Conservation (phyloP, 2,329 filamentous ascomycete genomes). For the Penicillium sp. region DNA sequence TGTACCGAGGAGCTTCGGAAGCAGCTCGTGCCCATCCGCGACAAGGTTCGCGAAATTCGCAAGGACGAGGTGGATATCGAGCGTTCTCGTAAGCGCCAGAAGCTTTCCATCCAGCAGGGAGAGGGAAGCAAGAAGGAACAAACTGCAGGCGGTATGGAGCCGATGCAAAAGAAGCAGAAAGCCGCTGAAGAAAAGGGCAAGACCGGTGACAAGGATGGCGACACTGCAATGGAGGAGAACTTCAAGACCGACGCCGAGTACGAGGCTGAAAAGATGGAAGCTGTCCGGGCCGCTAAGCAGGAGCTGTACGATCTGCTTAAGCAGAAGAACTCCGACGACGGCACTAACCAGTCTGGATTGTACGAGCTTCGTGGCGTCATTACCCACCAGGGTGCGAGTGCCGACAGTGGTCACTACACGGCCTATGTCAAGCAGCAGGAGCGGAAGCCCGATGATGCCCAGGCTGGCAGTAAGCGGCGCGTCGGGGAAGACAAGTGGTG, state of each 20-base stretch:
- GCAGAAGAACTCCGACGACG: constrained; percentile 70
- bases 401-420: constrained; percentile 97
- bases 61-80: constrained; percentile 95
- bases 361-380: constrained; percentile 94
- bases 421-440: constrained; percentile 93
- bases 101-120: constrained; percentile 58
- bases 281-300: constrained; percentile 76
- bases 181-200: constrained; percentile 50
- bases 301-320: constrained; percentile 76
- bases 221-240: constrained; percentile 66
- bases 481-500: constrained; percentile 93
- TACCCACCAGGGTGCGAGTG: constrained; percentile 92
- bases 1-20: constrained; percentile 85
- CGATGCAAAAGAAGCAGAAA: constrained; percentile 48
- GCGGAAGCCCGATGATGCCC: constrained; percentile 57
- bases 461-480: constrained; percentile 60
- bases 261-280: constrained; percentile 74
- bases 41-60: constrained; percentile 89
- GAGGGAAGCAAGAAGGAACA: constrained; percentile 45
- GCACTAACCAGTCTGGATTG: constrained; percentile 86
- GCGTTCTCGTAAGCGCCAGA: constrained; percentile 85
- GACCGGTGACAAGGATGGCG: constrained; percentile 56
- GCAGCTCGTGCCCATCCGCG: constrained; percentile 81
- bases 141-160: constrained; percentile 32
- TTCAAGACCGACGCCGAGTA: constrained; percentile 94